phyloP scores from a whole-genome alignment of 225 moss, liverwort and hornwort species.

The Bryum argenteum region DNA sequence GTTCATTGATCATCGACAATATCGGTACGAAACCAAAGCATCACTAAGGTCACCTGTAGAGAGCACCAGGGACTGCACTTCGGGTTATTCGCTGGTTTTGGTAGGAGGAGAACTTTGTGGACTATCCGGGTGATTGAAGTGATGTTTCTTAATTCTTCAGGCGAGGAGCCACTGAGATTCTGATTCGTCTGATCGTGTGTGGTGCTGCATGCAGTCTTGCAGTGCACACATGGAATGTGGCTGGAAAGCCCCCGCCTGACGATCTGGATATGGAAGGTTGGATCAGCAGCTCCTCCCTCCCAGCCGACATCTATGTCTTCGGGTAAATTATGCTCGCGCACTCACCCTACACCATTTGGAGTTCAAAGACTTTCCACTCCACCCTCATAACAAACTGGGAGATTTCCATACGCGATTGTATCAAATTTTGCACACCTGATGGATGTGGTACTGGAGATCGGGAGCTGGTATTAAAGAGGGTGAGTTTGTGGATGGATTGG shows the following conservation, averaged over 20 bases:
- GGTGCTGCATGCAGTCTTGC: conserved; percentile 47
- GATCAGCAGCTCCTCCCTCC: conserved; percentile 54
- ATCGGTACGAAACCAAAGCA: conserved; percentile 28
- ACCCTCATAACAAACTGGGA: too few species aligned
- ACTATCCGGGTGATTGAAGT: too few species aligned
- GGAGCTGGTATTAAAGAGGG: too few species aligned
- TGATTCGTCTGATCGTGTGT: not conserved
- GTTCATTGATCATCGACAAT: conserved; percentile 40
- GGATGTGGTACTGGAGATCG: too few species aligned
- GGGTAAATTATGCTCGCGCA: conserved; percentile 44
- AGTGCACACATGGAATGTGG: conserved; percentile 91
- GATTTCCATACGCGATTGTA: too few species aligned
- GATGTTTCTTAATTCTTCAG: too few species aligned
- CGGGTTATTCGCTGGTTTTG: too few species aligned
- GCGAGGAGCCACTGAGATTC: too few species aligned
- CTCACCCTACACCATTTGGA: not conserved
- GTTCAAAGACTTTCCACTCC: too few species aligned
- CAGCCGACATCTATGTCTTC: conserved; percentile 86
- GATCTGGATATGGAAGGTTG: conserved; percentile 70
- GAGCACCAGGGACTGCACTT: not conserved
- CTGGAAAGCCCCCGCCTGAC: conserved; percentile 70
- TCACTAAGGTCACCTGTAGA: not conserved
- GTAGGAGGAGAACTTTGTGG: too few species aligned
- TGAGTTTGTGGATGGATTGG: not conserved
- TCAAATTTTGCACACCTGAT: too few species aligned